Conservation (phyloP, 352 stramenopile genomes). For the Saprolegnia diclina region DNA sequence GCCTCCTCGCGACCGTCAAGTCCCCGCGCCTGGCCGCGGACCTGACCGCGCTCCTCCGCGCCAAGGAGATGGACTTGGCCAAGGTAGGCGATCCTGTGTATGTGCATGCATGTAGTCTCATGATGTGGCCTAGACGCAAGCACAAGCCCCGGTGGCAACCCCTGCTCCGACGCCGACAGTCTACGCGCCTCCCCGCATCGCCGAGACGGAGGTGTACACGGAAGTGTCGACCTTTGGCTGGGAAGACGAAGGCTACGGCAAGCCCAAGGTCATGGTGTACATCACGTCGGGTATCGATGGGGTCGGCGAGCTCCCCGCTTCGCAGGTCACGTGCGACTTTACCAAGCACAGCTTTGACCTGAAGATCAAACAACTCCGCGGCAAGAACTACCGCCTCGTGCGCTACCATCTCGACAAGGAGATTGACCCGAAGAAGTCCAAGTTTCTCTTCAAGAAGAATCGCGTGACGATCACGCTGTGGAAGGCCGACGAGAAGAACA, state of each 20-base stretch:
- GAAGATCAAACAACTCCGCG: conserved; percentile 68
- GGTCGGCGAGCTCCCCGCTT: conserved; percentile 61
- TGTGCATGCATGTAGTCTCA: conserved; percentile 21
- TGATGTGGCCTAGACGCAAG: conserved; percentile 22
- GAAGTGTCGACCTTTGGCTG: conserved; percentile 82
- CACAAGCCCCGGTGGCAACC: conserved; percentile 32
- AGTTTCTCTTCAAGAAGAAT: conserved; percentile 82
- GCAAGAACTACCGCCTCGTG: conserved; percentile 73
- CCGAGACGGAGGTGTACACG: conserved; percentile 60
- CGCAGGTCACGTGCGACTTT: conserved; percentile 69
- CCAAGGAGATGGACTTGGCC: conserved; percentile 50
- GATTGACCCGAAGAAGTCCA: conserved; percentile 66
- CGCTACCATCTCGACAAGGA: conserved; percentile 80
- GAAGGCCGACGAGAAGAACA: conserved; percentile 69
- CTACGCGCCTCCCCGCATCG: conserved; percentile 19
- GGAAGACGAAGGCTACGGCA: conserved; percentile 85
- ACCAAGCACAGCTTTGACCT: conserved; percentile 77
- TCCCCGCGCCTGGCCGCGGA: conserved; percentile 56
- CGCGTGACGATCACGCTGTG: conserved; percentile 69
- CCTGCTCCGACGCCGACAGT: conserved; percentile 28
- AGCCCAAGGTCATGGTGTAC: conserved; percentile 76
- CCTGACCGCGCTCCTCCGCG: conserved; percentile 47
- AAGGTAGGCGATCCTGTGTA: conserved; percentile 21
- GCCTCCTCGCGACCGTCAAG: conserved; percentile 49
- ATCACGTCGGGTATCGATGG: conserved; percentile 79